Conservation (phyloP, 768 basidiomycete genomes). For the Obba rivulosa region DNA sequence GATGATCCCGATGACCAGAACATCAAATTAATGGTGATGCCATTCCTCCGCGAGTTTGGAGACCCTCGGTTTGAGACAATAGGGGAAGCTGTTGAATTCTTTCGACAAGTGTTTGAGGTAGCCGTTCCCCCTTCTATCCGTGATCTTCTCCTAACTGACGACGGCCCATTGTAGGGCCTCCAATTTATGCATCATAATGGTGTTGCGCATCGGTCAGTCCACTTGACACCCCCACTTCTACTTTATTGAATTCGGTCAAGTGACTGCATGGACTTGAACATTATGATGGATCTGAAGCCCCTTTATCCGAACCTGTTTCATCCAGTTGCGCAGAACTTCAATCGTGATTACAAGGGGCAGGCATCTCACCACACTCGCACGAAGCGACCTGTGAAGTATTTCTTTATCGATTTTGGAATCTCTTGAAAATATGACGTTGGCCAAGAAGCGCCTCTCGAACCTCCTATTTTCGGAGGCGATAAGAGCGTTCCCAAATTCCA, state of each 20-base stretch:
- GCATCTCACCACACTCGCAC: constrained; percentile 24
- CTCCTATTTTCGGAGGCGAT: constrained; percentile 11
- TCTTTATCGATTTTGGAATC: constrained; percentile 19
- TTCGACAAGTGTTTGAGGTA: constrained; percentile 1
- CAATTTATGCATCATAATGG: constrained; percentile 12
- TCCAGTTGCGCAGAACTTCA: neutral
- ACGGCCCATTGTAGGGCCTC: constrained; percentile 6
- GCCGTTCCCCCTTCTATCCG: neutral
- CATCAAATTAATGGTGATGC: constrained; percentile 7
- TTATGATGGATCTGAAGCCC: neutral
- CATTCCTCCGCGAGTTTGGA: neutral
- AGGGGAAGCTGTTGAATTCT: neutral
- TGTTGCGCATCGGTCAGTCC: constrained; percentile 5
- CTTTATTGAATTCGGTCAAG: too few relatives aligned
- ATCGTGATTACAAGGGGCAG: constrained; percentile 5
- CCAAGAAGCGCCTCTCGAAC: constrained; percentile 5
- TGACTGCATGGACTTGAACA: constrained; percentile 5
- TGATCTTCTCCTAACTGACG: neutral
- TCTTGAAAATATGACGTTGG: constrained; percentile 5
- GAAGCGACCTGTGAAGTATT: constrained; percentile 19
- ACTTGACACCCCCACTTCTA: neutral
- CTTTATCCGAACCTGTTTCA: constrained; percentile 7
- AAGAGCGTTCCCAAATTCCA: constrained; percentile 15
- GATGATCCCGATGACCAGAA: neutral
- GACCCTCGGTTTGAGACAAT: neutral